Percentiles rank a stretch among this genome's conserved stretches.
Evolutionary conservation across 2,329 filamentous ascomycete species (phyloP).

Genomic region (Herpotrichia juniperi): DNA sequence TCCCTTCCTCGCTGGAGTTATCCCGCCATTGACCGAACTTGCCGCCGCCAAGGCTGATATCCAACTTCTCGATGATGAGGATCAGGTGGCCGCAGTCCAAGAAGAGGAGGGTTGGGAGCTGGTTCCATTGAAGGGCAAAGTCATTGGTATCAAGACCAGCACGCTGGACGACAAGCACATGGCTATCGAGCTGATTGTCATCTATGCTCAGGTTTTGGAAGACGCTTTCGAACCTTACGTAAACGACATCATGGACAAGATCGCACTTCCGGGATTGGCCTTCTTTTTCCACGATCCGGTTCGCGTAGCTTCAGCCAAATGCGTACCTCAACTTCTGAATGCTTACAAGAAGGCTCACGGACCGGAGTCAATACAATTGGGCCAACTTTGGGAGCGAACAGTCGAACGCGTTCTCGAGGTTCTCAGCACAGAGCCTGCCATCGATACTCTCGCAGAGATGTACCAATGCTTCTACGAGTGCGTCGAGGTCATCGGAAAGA

Average conservation of each 20-base stretch:
- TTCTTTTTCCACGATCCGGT: slow-evolving; percentile 99
- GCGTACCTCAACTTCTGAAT: slow-evolving; percentile 90
- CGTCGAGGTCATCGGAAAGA: slow-evolving; percentile 88
- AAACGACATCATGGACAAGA: slow-evolving; percentile 92
- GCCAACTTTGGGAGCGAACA: slow-evolving; percentile 82
- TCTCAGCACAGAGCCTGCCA: slow-evolving; percentile 88
- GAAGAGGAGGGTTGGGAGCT: slow-evolving; percentile 98
- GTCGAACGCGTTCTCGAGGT: slow-evolving; percentile 93
- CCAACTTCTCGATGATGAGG: slow-evolving; percentile 92
- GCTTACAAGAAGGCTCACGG: slow-evolving; percentile 94
- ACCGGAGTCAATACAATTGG: slow-evolving; percentile 76
- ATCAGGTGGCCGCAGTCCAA: slow-evolving; percentile 89
- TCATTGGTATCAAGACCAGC: slow-evolving; percentile 97
- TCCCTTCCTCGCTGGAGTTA: slow-evolving; percentile 89
- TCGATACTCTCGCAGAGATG: slow-evolving; percentile 97
- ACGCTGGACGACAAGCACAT: slow-evolving; percentile 98
- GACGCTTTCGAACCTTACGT: slow-evolving; percentile 91
- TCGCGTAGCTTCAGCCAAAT: slow-evolving; percentile 90
- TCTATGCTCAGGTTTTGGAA: slow-evolving; percentile 96
- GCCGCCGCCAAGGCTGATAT: slow-evolving; percentile 97
- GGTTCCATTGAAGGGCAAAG: slow-evolving; percentile 94
- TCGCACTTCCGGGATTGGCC: slow-evolving; percentile 88
- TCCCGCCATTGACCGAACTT: slow-evolving; percentile 89
- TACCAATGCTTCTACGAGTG: slow-evolving; percentile 99
- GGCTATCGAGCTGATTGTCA: slow-evolving; percentile 97